These are phyloP conservation scores for Zalaria sp. DNA, from an alignment of 2,329 filamentous ascomycete genomes.

Conservation along the genomic window DNA sequence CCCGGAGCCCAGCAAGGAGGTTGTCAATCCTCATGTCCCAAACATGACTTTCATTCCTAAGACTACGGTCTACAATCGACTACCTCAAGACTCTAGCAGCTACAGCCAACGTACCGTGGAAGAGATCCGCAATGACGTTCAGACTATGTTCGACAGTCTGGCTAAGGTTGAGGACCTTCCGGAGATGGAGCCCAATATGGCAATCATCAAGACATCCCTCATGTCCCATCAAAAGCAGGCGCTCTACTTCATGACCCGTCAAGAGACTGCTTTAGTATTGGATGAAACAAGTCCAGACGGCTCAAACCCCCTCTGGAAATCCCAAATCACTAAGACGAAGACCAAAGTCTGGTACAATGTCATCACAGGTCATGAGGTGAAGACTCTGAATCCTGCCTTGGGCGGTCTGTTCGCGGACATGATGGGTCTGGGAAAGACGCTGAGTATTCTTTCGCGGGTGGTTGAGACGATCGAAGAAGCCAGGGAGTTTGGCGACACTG, in stretches of 20 bases:
- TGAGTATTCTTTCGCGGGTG: slow-evolving; percentile 73
- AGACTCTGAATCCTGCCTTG: slow-evolving; percentile 20
- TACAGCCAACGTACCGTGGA: slow-evolving; percentile 54
- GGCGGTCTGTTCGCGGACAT: slow-evolving; percentile 37
- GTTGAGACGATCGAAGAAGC: slow-evolving; percentile 51
- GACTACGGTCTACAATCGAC: background rate
- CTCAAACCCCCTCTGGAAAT: slow-evolving; percentile 62
- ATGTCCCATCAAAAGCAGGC: slow-evolving; percentile 84
- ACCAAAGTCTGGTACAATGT: slow-evolving; percentile 62
- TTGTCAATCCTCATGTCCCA: slow-evolving; percentile 62
- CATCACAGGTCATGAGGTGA: slow-evolving; percentile 55
- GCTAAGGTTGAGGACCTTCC: slow-evolving; percentile 62
- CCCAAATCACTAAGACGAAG: slow-evolving; percentile 41
- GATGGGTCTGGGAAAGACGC: slow-evolving; percentile 38
- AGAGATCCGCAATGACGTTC: slow-evolving; percentile 72
- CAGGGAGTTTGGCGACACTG: slow-evolving; percentile 41
- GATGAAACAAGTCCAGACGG: slow-evolving; percentile 4
- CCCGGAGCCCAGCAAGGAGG: slow-evolving; percentile 51
- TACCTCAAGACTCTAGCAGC: slow-evolving; percentile 1
- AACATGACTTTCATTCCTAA: slow-evolving; percentile 17
- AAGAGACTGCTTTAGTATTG: slow-evolving; percentile 45
- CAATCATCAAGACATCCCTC: slow-evolving; percentile 50
- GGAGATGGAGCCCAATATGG: slow-evolving; percentile 49
- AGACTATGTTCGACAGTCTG: slow-evolving; percentile 77
- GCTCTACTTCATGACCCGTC: slow-evolving; percentile 68